Evolutionary conservation across 352 stramenopile species (phyloP), one percentile per base, ranked within the genome.

Genomic region (Phytophthora sp.): DNA sequence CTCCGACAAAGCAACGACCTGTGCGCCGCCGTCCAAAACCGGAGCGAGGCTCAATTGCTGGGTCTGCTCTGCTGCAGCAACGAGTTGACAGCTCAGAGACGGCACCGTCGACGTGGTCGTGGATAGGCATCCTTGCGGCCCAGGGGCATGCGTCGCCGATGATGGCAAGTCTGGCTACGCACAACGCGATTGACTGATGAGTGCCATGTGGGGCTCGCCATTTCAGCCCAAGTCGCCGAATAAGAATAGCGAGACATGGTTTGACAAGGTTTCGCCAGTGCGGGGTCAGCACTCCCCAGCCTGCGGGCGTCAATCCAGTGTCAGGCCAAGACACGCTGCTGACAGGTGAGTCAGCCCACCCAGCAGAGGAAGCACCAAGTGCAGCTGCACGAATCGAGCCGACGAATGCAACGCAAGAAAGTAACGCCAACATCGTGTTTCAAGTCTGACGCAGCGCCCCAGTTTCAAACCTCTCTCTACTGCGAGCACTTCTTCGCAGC

Each of bases 401-500:
- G n/a, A 21, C 3, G 38, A 6, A 30, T 62, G 53, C 53, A 62
- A 62, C 53, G 53, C 53, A 62, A 62, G 41, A 12, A 28, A 30
- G 18, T 32, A 57, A 34, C 26, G 26, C 46, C 26, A 15, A 15
- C 21, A 54, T 65, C n/a, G 24, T 51, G 57, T 42, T 48, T 35
- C 11, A 35, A 43, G 5, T 11, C 12, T 17, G n/a, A 51, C 23
- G 7, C 12, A 50, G 27, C 27, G n/a, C n/a, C 9, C 1, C 1
- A 49, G 15, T 20, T 12, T 49, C 24, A 6, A n/a, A 18, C n/a
- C 27, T 27, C 9, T 30, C 28, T 35, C 27, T 52, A 54, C 35
- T 51, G 31, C 30, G 38, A 68, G 50, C 69, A 77, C 42, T 54
- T 70, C 27, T 55, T 45, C 42, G 59, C 72, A n/a, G 60, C 71